Conservation (phyloP, 148 eudicot genomes). For the Chenopodium formosanum region DNA sequence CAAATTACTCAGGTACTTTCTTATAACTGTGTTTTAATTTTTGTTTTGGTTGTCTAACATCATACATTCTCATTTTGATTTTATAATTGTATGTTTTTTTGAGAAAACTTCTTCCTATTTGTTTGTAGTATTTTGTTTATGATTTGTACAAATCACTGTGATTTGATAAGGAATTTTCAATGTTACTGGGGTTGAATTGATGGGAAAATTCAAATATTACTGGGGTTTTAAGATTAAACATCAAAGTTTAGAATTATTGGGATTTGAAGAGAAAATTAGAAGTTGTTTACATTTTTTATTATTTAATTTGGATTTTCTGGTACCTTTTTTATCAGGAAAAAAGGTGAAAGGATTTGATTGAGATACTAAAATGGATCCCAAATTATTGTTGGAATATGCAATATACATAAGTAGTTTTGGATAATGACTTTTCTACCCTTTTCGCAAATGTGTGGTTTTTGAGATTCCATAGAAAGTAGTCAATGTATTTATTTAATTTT, state of each 20-base stretch:
- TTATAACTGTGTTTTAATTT: not conserved
- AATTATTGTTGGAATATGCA: not conserved
- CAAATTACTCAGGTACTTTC: not conserved
- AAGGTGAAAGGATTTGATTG: not conserved
- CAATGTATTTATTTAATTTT: not conserved
- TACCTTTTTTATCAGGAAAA: not conserved
- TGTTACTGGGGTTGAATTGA: not conserved
- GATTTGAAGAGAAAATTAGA: not conserved
- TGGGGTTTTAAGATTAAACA: not conserved
- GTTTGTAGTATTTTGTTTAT: not conserved
- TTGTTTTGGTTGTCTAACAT: not conserved
- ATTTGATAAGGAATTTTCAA: not conserved
- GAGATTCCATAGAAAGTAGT: conserved; percentile 7
- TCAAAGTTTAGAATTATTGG: not conserved
- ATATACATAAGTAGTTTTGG: not conserved
- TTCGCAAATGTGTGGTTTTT: not conserved
- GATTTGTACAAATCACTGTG: not conserved
- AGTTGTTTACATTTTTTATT: not conserved
- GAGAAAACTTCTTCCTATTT: not conserved
- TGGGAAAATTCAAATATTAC: not conserved
- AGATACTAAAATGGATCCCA: not conserved
- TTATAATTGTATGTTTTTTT: too few species aligned
- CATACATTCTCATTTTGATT: not conserved
- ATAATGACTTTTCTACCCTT: conserved; percentile 16
- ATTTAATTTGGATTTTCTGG: not conserved